These are phyloP conservation scores for Sophora flavescens DNA, from an alignment of 306 rosid species.

Conservation along the genomic window DNA sequence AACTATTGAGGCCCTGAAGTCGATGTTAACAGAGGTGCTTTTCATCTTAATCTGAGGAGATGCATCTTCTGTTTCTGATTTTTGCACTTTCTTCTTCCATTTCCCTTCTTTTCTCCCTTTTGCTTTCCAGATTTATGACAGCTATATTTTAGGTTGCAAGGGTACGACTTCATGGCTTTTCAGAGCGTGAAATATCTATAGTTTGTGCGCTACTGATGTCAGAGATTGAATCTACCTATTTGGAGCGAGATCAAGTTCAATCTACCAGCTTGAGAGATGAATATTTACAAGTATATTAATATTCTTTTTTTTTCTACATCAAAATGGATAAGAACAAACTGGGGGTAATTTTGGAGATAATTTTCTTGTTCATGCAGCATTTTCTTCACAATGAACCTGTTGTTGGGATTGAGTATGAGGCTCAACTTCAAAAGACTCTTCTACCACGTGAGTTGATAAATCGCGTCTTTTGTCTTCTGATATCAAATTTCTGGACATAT, in stretches of 20 bases:
- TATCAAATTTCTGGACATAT: slow-evolving; percentile 38
- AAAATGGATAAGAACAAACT: slow-evolving; percentile 29
- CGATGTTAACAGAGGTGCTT: slow-evolving; percentile 88
- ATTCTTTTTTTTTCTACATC: slow-evolving; percentile 34
- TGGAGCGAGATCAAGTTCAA: slow-evolving; percentile 98
- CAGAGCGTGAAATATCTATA: slow-evolving; percentile 84
- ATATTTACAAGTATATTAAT: slow-evolving; percentile 77
- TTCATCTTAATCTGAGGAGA: slow-evolving; percentile 39
- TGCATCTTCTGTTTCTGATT: slow-evolving; percentile 7
- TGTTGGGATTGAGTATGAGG: slow-evolving; percentile 93
- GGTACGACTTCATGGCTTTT: slow-evolving; percentile 89
- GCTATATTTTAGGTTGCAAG: slow-evolving; percentile 77
- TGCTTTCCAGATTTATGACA: slow-evolving; percentile 43
- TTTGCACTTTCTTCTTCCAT: slow-evolving; percentile 10
- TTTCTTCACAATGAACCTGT: slow-evolving; percentile 91
- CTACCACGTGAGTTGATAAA: slow-evolving; percentile 77
- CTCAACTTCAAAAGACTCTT: slow-evolving; percentile 96
- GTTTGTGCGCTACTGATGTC: slow-evolving; percentile 86
- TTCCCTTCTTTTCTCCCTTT: slow-evolving; percentile 26
- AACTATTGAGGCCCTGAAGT: slow-evolving; percentile 80
- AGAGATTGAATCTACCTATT: slow-evolving; percentile 96
- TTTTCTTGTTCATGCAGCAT: slow-evolving; percentile 68
- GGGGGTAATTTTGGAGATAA: slow-evolving; percentile 24
- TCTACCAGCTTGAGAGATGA: slow-evolving; percentile 90
- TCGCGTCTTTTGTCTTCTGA: slow-evolving; percentile 30